These are phyloP conservation scores for Colletotrichum chrysophilum DNA, from an alignment of 2,329 filamentous ascomycete species.

Conservation along the genomic window DNA sequence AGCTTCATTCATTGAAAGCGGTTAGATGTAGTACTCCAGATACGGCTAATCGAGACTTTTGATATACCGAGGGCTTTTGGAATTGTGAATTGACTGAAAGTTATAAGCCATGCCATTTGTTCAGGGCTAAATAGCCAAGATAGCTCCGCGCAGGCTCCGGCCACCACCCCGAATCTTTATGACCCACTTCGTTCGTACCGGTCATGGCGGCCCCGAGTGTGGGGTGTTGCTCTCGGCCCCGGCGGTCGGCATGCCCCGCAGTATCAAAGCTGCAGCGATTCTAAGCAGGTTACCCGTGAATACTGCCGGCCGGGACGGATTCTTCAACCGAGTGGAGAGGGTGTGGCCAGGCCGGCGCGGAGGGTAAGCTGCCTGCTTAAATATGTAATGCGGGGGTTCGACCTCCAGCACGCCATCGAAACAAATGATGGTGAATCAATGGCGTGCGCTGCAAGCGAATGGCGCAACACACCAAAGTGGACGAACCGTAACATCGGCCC, in stretches of 20 bases:
- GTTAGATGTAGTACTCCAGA: not conserved
- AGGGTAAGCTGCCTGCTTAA: not conserved
- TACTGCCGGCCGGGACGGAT: not conserved
- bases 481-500: not conserved
- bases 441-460: constrained; percentile 14
- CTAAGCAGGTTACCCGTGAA: not conserved
- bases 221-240: not conserved
- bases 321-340: not conserved
- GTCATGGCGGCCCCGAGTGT: not conserved
- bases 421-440: constrained; percentile 15
- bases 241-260: not conserved
- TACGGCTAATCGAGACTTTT: too few species aligned
- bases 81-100: too few species aligned
- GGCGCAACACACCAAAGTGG: constrained; percentile 2
- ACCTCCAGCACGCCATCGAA: constrained; percentile 9
- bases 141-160: not conserved
- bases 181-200: not conserved
- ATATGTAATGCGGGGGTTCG: not conserved
- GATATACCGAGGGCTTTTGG: too few species aligned
- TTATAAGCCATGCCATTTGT: fast-evolving
- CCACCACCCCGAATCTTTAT: fast-evolving
- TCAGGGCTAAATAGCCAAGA: not conserved
- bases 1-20: not conserved
- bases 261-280: not conserved
- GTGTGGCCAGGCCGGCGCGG: not conserved